Evolutionary conservation across 805 yeast species (phyloP).

Genomic region (Saccharomycopsis malanga): DNA sequence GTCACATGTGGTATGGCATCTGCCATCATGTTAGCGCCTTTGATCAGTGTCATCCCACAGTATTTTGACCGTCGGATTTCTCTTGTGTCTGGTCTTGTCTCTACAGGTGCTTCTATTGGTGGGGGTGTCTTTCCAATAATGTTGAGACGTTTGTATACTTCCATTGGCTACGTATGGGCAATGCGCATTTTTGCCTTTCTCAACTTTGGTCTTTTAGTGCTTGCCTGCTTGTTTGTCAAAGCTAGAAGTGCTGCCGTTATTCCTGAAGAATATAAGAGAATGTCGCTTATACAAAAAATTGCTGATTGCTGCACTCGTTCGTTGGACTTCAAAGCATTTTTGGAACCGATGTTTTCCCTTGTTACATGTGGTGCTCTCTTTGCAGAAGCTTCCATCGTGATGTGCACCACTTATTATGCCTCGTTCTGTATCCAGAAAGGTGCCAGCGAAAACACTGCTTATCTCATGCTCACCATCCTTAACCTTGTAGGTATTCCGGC

Average conservation of each 20-base stretch:
- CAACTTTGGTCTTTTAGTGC: conserved; percentile 30
- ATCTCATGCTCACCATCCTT: conserved; percentile 39
- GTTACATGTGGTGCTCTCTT: conserved; percentile 39
- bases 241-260: conserved; percentile 32
- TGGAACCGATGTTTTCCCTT: conserved; percentile 37
- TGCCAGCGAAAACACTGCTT: conserved; percentile 35
- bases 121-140: conserved; percentile 49
- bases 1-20: conserved; percentile 49
- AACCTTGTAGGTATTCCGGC: conserved; percentile 37
- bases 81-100: conserved; percentile 40
- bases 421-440: conserved; percentile 46
- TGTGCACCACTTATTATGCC: conserved; percentile 41
- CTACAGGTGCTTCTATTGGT: conserved; percentile 48
- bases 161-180: conserved; percentile 51
- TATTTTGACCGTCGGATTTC: conserved; percentile 58
- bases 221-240: conserved; percentile 31
- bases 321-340: conserved; percentile 36
- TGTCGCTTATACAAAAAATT: conserved; percentile 15
- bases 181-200: conserved; percentile 44
- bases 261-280: neutral
- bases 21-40: conserved; percentile 50
- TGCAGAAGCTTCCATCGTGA: conserved; percentile 40
- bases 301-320: conserved; percentile 34
- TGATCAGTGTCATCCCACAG: conserved; percentile 54
- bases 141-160: conserved; percentile 38